Conservation (phyloP, 75 land plant species). For the Cunninghamia lanceolata region DNA sequence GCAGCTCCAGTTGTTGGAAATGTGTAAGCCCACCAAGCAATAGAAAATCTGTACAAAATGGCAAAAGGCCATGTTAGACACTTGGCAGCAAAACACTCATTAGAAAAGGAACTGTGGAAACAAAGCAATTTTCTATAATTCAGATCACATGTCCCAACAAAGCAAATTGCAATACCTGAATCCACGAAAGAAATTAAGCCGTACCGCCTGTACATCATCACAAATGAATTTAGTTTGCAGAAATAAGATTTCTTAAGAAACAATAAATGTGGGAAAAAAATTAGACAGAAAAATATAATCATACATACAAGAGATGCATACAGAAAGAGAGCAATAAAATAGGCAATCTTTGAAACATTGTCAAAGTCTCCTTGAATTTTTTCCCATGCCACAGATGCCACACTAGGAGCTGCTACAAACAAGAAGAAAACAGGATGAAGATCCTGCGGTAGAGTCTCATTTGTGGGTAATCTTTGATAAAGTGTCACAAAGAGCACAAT, state of each 20-base stretch:
- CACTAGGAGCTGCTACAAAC: constrained; percentile 63
- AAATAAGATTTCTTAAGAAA: background rate
- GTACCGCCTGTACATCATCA: constrained; percentile 48
- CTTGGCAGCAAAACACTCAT: background rate
- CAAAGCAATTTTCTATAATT: background rate
- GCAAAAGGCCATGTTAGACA: background rate
- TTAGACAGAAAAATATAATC: background rate
- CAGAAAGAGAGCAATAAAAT: constrained; percentile 59
- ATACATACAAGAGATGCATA: constrained; percentile 46
- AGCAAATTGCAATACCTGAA: constrained; percentile 47
- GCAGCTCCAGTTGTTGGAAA: constrained; percentile 50
- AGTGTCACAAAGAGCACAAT: constrained; percentile 69
- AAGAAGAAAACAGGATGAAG: constrained; percentile 68
- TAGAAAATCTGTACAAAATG: constrained; percentile 27
- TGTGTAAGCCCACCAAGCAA: constrained; percentile 56
- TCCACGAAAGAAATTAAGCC: constrained; percentile 81
- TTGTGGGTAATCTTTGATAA: constrained; percentile 53
- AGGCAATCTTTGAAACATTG: constrained; percentile 38
- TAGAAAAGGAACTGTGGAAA: background rate
- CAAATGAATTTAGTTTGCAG: background rate
- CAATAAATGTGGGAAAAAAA: background rate
- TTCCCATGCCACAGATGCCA: constrained; percentile 64
- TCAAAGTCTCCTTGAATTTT: constrained; percentile 43
- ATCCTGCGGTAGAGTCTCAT: constrained; percentile 38
- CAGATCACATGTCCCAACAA: background rate